These are phyloP conservation scores for Bryopsis sp. DNA, from an alignment of 139 green algal genomes.

Conservation along the genomic window DNA sequence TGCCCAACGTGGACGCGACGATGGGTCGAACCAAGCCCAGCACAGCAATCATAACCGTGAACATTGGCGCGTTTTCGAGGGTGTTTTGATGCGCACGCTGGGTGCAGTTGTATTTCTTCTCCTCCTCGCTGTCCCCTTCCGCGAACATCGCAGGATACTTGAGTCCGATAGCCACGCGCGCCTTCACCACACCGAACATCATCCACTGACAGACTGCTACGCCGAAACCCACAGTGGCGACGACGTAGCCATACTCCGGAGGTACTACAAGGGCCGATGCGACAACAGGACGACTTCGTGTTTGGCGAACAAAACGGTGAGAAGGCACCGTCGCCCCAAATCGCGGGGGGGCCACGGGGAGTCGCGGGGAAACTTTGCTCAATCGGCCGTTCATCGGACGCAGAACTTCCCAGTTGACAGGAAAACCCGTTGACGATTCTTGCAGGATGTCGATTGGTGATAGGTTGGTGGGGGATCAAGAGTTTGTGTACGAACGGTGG, in stretches of 20 bases:
- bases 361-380: too few species aligned
- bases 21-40: not conserved
- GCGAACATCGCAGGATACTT: constrained; percentile 14
- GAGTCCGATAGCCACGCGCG: not conserved
- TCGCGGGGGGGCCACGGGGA: too few species aligned
- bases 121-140: constrained; percentile 9
- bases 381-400: too few species aligned
- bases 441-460: too few species aligned
- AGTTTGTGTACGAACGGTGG: too few species aligned
- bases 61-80: not conserved
- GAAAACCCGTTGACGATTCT: too few species aligned
- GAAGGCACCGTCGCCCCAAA: too few species aligned
- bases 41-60: not conserved
- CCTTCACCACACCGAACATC: not conserved
- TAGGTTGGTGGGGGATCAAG: too few species aligned
- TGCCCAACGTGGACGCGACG: not conserved
- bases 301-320: too few species aligned
- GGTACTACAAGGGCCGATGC: not conserved
- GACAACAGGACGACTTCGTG: too few species aligned
- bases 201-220: not conserved
- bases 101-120: constrained; percentile 14
- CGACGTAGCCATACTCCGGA: not conserved
- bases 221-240: not conserved
- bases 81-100: constrained; percentile 12
- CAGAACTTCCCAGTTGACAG: too few species aligned